Conservation (phyloP, 768 basidiomycete genomes). For the Filobasidium floriforme region DNA sequence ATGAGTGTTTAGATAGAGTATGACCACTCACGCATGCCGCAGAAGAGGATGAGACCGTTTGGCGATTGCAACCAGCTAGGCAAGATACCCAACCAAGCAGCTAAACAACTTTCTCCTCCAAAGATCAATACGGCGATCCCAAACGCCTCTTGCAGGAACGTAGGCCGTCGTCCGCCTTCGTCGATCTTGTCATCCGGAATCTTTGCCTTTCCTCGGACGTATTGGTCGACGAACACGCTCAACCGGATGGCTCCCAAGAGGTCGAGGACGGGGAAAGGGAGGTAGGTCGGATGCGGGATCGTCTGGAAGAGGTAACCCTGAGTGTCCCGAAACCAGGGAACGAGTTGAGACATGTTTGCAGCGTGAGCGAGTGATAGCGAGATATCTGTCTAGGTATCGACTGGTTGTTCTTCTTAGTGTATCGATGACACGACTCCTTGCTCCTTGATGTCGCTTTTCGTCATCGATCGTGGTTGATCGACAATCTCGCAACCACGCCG, state of each 20-base stretch:
- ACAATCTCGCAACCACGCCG: no score
- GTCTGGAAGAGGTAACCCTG: constrained; percentile 19
- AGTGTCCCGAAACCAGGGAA: constrained; percentile 10
- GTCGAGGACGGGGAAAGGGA: constrained; percentile 23
- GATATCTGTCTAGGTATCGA: no score
- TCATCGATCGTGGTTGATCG: no score
- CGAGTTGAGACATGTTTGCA: background rate
- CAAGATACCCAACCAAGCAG: constrained; percentile 44
- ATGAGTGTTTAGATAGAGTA: background rate
- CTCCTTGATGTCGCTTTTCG: no score
- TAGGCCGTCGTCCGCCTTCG: constrained; percentile 26
- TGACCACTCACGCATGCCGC: constrained; percentile 51
- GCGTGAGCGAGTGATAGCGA: no score
- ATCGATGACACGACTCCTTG: no score
- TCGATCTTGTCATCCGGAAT: constrained; percentile 13
- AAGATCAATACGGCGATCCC: constrained; percentile 40
- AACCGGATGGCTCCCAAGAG: constrained; percentile 24
- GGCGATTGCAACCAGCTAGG: constrained; percentile 77
- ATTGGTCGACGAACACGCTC: constrained; percentile 21
- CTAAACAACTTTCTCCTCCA: constrained; percentile 42
- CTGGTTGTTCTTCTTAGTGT: no score
- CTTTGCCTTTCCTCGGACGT: constrained; percentile 12
- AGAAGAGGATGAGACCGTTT: constrained; percentile 58
- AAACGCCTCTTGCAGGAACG: constrained; percentile 33
- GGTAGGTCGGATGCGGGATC: constrained; percentile 14